Percentiles rank a stretch among this genome's conserved stretches.
Conservation (phyloP, 2,329 filamentous ascomycete species). For the Monosporascus cannonballus region DNA sequence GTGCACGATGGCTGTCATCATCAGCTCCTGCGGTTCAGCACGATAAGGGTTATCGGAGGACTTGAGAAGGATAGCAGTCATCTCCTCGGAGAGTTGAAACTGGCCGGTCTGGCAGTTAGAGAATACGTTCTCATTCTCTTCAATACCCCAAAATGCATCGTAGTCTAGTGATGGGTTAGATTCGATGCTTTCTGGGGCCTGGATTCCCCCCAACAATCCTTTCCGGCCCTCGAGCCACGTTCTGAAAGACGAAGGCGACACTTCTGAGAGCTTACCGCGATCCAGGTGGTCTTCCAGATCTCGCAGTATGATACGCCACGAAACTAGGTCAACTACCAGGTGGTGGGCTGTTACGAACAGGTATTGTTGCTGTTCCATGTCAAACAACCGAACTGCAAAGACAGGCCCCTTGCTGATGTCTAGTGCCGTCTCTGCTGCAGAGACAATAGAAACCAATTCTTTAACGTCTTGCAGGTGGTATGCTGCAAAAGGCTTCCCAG, state of each 20-base stretch:
- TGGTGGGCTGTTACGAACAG: neutral
- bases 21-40: conserved; percentile 5
- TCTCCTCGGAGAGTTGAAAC: neutral
- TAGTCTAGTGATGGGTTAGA: neutral
- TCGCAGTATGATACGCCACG: neutral
- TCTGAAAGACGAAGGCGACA: neutral
- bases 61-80: neutral
- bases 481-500: neutral
- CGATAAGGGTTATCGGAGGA: neutral
- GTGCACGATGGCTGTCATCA: conserved; percentile 4
- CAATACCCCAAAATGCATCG: neutral
- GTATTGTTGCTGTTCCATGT: neutral
- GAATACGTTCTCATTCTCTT: neutral
- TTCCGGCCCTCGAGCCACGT: neutral
- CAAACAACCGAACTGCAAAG: neutral
- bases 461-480: neutral
- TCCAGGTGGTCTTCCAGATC: neutral
- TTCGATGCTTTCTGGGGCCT: neutral
- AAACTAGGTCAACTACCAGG: neutral
- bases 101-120: neutral
- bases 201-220: neutral
- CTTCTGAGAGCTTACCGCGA: neutral
- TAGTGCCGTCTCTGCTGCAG: neutral
- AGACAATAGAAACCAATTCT: neutral
- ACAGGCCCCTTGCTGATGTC: neutral